Conservation (phyloP, 106 monocot species). For the Triglochin maritima region DNA sequence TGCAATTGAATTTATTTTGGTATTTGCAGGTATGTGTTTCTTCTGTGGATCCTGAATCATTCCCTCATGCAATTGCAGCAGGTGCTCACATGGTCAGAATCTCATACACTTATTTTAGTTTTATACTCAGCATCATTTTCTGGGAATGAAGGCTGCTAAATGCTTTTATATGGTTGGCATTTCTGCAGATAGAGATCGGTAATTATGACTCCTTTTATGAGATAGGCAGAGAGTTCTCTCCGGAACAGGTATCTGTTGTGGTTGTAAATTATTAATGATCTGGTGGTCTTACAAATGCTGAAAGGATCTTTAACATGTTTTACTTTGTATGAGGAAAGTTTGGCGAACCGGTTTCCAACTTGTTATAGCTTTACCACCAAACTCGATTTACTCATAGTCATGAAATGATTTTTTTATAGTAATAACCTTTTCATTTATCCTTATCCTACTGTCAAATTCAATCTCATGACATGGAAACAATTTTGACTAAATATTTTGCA, state of each 20-base stretch:
- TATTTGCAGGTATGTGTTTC: slow-evolving; percentile 80
- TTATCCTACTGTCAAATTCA: no score
- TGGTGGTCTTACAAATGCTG: not conserved
- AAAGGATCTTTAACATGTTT: not conserved
- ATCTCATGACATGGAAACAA: no score
- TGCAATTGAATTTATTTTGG: not conserved
- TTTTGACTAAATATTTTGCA: no score
- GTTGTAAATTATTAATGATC: not conserved
- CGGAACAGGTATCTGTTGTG: slow-evolving; percentile 47
- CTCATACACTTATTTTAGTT: not conserved
- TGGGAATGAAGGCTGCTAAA: not conserved
- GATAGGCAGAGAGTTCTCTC: slow-evolving; percentile 56
- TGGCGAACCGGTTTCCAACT: no score
- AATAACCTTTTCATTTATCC: no score
- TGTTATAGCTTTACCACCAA: no score
- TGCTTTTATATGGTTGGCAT: not conserved
- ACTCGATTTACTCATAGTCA: no score
- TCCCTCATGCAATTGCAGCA: slow-evolving; percentile 69
- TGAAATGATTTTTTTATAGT: no score
- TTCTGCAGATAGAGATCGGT: slow-evolving; percentile 81
- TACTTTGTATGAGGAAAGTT: not conserved
- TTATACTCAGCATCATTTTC: not conserved
- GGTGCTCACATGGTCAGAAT: slow-evolving; percentile 83
- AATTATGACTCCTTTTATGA: slow-evolving; percentile 98
- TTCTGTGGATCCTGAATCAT: slow-evolving; percentile 65